phyloP scores from a whole-genome alignment of 1,284 basidiomycete species.

The Exobasidium rhododendri region DNA sequence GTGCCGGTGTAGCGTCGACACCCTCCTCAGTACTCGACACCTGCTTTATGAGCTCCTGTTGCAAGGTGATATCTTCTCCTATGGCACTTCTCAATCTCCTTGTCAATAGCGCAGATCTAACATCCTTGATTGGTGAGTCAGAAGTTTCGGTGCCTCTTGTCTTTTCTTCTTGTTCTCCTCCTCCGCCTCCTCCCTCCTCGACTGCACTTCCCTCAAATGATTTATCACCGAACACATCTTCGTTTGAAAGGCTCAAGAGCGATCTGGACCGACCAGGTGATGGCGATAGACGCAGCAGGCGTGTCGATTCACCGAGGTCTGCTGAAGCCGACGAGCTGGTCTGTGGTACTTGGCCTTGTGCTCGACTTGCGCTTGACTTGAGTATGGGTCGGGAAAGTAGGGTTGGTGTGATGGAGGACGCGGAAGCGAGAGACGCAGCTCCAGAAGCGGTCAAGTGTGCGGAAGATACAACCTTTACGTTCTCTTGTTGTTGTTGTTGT shows the following conservation, averaged over 20 bases:
- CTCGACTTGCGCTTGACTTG: neutral
- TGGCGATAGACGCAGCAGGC: neutral
- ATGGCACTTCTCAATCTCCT: conserved; percentile 9
- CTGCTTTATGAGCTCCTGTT: neutral
- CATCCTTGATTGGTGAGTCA: neutral
- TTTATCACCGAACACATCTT: neutral
- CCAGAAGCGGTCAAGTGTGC: too few species aligned
- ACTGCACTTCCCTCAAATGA: neutral
- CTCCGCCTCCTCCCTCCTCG: neutral
- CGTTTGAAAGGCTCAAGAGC: neutral
- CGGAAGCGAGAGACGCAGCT: too few species aligned
- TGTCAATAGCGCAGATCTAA: neutral
- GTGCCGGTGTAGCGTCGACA: neutral
- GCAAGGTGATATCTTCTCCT: neutral
- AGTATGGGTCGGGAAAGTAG: neutral
- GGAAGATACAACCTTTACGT: too few species aligned
- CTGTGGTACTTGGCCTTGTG: neutral
- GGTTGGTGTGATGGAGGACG: too few species aligned
- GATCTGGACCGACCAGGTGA: neutral
- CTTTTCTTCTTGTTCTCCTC: too few species aligned
- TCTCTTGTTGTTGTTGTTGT: too few species aligned
- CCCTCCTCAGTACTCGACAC: neutral
- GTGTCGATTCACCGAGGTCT: neutral
- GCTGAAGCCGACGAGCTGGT: neutral
- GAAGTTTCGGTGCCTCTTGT: neutral